Base-by-base conservation (phyloP, 139 green algal genomes). In the Closterium sp. region DNA sequence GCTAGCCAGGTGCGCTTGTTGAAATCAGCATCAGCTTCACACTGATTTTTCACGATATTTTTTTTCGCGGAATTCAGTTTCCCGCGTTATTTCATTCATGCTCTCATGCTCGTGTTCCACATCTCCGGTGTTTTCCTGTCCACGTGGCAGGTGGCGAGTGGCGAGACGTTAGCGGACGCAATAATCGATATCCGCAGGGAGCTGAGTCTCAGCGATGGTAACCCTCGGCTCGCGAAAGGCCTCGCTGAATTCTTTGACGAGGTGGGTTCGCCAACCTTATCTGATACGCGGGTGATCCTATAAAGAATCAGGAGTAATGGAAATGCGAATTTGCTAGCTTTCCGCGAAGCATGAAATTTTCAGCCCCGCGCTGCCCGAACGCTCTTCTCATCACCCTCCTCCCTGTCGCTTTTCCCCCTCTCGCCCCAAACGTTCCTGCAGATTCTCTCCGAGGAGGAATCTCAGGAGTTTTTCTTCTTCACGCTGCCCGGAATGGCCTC, bases 181-280 rank as follows among this genome's bases (percentile, higher is more conserved):
- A 91, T 93, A 24, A 87, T 87, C n/a, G 91, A 93, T 38, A 93
- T 93, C 21, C 91, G 91, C 62, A 50, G 91, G 27, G 50, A 93
- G 91, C 91, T 93, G 24, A 19, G 31, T 3, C 62, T 93, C 38
- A 89, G 29, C 21, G 90, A 92, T 24, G 84, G 90, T 10, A 91
- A 89, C 31, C 90, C 90, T 32, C 34, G 90, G 70, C 84, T 90
- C 85, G 86, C 85, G 4, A 29, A 70, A 30, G 90, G 90, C 6
- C 90, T 92, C 34, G 11, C 30, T 6, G 13, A 31, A 21, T 92
- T 92, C 17, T 92, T 92, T 9, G 90, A 92, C 5, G 73, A 92
- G 90, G 90, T 91, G 86, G 89, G 90, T 4, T 90, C 38, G 88
- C 4, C 5, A 38, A 13, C 5, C 5, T 62, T 5, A 62, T 62